Conservation (phyloP, 2,329 filamentous ascomycete species). For the Bertia moriformis region DNA sequence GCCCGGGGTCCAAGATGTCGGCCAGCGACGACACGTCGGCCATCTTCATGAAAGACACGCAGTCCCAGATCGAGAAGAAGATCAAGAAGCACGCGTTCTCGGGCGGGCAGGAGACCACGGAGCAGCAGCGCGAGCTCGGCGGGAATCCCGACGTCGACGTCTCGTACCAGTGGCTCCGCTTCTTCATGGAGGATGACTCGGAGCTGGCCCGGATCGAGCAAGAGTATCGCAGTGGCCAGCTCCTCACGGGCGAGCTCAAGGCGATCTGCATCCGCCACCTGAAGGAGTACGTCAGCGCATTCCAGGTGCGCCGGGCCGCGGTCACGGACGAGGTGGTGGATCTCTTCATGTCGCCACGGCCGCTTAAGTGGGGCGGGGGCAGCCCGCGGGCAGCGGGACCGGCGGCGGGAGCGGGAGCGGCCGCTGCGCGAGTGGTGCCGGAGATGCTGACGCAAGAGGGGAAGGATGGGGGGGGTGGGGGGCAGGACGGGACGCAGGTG, state of each 20-base stretch:
- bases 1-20: slow-evolving; percentile 53
- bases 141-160: slow-evolving; percentile 55
- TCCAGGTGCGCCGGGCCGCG: slow-evolving; percentile 39
- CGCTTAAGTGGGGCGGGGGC: slow-evolving; percentile 6
- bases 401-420: no score
- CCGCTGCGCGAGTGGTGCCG: no score
- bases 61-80: slow-evolving; percentile 48
- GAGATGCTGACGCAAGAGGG: no score
- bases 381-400: no score
- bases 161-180: slow-evolving; percentile 48
- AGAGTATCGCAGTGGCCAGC: slow-evolving; percentile 26
- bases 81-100: slow-evolving; percentile 54
- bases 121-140: slow-evolving; percentile 42
- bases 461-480: no score
- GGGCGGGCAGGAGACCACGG: slow-evolving; percentile 44
- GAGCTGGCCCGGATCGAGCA: slow-evolving; percentile 4
- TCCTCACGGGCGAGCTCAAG: slow-evolving; percentile 53
- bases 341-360: slow-evolving; percentile 34
- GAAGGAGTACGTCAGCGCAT: slow-evolving; percentile 40
- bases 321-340: slow-evolving; percentile 43
- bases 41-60: slow-evolving; percentile 50
- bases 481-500: no score
- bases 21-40: slow-evolving; percentile 42
- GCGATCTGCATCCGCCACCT: slow-evolving; percentile 42
- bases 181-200: slow-evolving; percentile 51